Evolutionary conservation across 495 filamentous ascomycete genomes (phyloP).

Genomic region (Xylaria flabelliformis): DNA sequence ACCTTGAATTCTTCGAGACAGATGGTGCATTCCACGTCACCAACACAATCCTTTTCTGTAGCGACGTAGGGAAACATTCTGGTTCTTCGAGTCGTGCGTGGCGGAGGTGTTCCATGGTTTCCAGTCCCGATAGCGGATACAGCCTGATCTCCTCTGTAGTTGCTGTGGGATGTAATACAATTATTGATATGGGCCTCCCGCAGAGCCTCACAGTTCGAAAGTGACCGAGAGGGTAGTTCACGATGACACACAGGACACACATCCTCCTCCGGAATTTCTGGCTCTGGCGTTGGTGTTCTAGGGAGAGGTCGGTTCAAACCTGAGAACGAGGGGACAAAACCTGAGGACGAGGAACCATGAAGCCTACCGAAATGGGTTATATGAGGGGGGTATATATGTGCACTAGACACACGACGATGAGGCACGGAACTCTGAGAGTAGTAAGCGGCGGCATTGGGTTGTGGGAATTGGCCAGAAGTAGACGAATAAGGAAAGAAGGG

Average conservation of each 20-base stretch:
- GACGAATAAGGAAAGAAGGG: conserved; percentile 28
- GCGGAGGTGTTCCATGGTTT: conserved; percentile 36
- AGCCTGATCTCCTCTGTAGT: conserved; percentile 38
- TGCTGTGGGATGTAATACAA: conserved; percentile 69
- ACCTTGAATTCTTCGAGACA: conserved; percentile 95
- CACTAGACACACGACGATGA: conserved; percentile 34
- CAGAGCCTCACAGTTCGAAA: conserved; percentile 63
- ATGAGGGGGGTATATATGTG: conserved; percentile 33
- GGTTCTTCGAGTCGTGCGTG: conserved; percentile 46
- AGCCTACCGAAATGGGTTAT: conserved; percentile 34
- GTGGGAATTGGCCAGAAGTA: conserved; percentile 42
- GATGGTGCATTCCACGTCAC: conserved; percentile 86
- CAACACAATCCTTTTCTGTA: conserved; percentile 90
- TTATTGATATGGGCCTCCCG: conserved; percentile 78
- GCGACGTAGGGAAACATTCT: conserved; percentile 72
- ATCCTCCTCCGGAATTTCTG: conserved; percentile 75
- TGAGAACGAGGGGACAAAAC: conserved; percentile 24
- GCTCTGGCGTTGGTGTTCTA: conserved; percentile 36
- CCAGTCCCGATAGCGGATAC: conserved; percentile 18
- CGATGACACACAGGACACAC: conserved; percentile 88
- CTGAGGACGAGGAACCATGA: conserved; percentile 30
- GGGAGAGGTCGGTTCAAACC: conserved; percentile 38
- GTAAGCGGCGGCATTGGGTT: conserved; percentile 48
- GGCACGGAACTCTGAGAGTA: conserved; percentile 35
- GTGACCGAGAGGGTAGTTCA: conserved; percentile 70